Base-by-base conservation (phyloP, 805 yeast species). In the Kodamaea kakaduensis region DNA sequence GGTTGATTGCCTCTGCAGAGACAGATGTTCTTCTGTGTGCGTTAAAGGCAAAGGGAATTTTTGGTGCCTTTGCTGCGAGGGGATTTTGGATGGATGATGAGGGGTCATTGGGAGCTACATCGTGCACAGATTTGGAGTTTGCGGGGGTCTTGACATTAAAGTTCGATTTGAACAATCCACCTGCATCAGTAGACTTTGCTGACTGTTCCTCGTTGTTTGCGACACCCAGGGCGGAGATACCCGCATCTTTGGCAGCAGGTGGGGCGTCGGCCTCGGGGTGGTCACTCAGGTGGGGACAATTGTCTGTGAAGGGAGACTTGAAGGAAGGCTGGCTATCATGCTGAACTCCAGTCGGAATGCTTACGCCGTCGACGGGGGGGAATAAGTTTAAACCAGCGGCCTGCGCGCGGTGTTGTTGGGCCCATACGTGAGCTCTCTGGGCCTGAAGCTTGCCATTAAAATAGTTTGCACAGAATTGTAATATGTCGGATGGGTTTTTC, bases 21-120 rank as follows among this genome's bases (percentile, higher is more conserved):
- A 88, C 96, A 14, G 94, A 82, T 3, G 88, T 84, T 65, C 97
- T 78, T 67, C 96, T 78, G 56, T 80, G 75, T 35, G 85, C 87
- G 56, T 81, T 84, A 59, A 81, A 82, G 34, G 75, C 70, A 38
- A 69, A 58, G 25, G 84, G 86, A 38, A 78, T 61, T 42, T 66
- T 59, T 37, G 46, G 12, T 25, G 50, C 37, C 13, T 34, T 34
- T 3, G 54, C 34, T n/a, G 44, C 34, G 4, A 56, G 45, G 3
- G 54, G 52, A 9, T 45, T 41, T 7, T 44, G 40, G 19, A 41
- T 45, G 26, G 36, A 37, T 9, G 53, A 42, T 7, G 47, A 44
- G 5, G 46, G 44, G 21, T 40, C 45, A 22, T 33, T 42, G 9
- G 47, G 49, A 21, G 38, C 45, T 9, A 41, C 35, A 25, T 37